These are phyloP conservation scores for Musa acuminata DNA, from an alignment of 176 grass and related monocot genomes.

Conservation along the genomic window DNA sequence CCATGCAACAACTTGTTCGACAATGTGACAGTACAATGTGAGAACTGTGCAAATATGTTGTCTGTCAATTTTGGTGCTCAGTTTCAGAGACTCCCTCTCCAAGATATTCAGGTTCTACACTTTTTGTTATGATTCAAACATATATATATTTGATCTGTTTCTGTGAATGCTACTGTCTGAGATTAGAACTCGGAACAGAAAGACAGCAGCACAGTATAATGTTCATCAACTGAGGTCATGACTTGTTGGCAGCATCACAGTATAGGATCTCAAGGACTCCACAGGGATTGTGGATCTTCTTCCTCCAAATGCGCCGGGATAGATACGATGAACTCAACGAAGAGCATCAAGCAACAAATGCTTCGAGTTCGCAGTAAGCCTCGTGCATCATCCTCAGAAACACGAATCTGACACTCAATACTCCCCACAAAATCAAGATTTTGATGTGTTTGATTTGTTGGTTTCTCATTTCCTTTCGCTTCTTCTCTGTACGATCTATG, in stretches of 20 bases:
- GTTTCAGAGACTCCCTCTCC: constrained; percentile 31
- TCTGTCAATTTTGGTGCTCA: constrained; percentile 48
- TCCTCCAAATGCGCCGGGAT: constrained; percentile 32
- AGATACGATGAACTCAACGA: constrained; percentile 30
- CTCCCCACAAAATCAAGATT: no score
- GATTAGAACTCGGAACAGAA: not conserved
- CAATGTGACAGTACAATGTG: constrained; percentile 56
- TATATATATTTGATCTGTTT: not conserved
- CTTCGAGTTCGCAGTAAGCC: constrained; percentile 41
- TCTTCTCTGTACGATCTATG: not conserved
- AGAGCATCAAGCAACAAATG: constrained; percentile 28
- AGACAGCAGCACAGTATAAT: constrained; percentile 13
- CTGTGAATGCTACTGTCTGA: not conserved
- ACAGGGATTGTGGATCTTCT: constrained; percentile 34
- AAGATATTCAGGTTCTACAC: constrained; percentile 34
- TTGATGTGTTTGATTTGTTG: no score
- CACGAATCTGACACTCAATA: no score
- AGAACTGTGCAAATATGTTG: constrained; percentile 46
- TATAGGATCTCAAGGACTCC: constrained; percentile 18
- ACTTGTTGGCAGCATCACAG: constrained; percentile 24
- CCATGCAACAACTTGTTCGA: constrained; percentile 43
- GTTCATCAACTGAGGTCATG: no score
- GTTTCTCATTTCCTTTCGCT: no score
- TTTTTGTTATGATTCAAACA: not conserved
- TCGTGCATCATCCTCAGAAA: no score